phyloP scores from a whole-genome alignment of 2,329 filamentous ascomycete species.

The Fusarium udum region DNA sequence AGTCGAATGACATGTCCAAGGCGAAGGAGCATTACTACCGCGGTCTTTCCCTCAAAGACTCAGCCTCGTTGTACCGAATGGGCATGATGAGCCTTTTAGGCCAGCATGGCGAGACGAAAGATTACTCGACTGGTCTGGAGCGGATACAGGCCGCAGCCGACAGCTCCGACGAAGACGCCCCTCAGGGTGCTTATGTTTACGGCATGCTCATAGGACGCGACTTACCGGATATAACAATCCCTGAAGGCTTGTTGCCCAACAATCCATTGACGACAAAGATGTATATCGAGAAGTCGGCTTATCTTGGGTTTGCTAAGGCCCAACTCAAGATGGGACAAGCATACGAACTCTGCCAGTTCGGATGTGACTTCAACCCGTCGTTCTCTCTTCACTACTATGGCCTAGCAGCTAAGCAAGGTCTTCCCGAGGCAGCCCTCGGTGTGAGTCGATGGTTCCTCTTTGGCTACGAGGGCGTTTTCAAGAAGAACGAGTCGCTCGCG shows the following conservation, averaged over 20 bases:
- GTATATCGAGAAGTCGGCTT: constrained; percentile 96
- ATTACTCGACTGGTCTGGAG: constrained; percentile 80
- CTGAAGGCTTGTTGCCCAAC: constrained; percentile 72
- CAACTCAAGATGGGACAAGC: constrained; percentile 97
- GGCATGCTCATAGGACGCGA: constrained; percentile 94
- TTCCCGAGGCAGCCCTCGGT: constrained; percentile 92
- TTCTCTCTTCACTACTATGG: constrained; percentile 96
- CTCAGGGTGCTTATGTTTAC: constrained; percentile 93
- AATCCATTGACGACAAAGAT: constrained; percentile 79
- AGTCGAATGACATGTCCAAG: constrained; percentile 89
- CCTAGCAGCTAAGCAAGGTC: constrained; percentile 88
- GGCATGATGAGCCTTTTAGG: constrained; percentile 98
- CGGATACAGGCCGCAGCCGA: constrained; percentile 86
- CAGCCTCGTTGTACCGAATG: constrained; percentile 84
- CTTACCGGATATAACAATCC: constrained; percentile 87
- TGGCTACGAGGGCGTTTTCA: constrained; percentile 89
- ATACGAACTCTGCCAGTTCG: constrained; percentile 92
- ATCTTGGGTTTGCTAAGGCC: constrained; percentile 93
- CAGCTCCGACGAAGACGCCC: constrained; percentile 93
- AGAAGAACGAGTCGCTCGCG: constrained; percentile 94
- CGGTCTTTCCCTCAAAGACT: constrained; percentile 83
- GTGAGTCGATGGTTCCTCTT: constrained; percentile 99
- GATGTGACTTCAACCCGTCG: constrained; percentile 93
- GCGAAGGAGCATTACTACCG: constrained; percentile 90
- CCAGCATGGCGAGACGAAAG: constrained; percentile 88